phyloP scores from a whole-genome alignment of 2,329 filamentous ascomycete species.

The Diplodia sapinea region DNA sequence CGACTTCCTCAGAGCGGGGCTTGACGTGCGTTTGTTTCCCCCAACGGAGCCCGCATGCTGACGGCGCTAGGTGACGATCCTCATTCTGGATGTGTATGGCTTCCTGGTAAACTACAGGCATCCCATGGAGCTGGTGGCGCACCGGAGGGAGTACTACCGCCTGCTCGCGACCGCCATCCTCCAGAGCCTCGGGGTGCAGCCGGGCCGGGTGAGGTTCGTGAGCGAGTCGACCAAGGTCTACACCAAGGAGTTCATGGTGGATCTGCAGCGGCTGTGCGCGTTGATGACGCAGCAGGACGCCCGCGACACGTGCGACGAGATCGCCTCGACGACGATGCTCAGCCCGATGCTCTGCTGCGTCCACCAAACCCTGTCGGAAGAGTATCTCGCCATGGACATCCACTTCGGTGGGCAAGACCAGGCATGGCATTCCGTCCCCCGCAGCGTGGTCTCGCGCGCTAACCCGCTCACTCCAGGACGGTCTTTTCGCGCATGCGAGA shows the following conservation, averaged over 20 bases:
- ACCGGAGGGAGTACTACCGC: slow-evolving; percentile 3
- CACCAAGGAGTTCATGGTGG: background rate
- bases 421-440: too few relatives aligned
- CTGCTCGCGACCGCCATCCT: background rate
- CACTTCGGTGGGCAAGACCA: background rate
- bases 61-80: background rate
- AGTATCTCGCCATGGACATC: background rate
- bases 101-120: slow-evolving; percentile 19
- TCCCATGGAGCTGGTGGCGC: slow-evolving; percentile 1
- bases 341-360: slow-evolving; percentile 14
- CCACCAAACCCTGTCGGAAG: background rate
- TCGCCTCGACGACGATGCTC: background rate
- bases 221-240: background rate
- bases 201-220: background rate
- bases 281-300: slow-evolving; percentile 10
- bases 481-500: background rate
- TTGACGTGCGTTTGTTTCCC: background rate
- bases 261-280: slow-evolving; percentile 8
- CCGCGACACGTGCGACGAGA: slow-evolving; percentile 6
- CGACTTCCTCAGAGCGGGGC: slow-evolving; percentile 8
- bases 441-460: background rate
- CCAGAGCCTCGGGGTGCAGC: background rate
- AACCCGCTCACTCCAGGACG: background rate
- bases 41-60: background rate
- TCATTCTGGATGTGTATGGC: background rate